Evolutionary conservation across 2,329 filamentous ascomycete genomes (phyloP), one percentile per base, ranked within the genome.

Genomic region (Pseudogymnoascus pannorum): DNA sequence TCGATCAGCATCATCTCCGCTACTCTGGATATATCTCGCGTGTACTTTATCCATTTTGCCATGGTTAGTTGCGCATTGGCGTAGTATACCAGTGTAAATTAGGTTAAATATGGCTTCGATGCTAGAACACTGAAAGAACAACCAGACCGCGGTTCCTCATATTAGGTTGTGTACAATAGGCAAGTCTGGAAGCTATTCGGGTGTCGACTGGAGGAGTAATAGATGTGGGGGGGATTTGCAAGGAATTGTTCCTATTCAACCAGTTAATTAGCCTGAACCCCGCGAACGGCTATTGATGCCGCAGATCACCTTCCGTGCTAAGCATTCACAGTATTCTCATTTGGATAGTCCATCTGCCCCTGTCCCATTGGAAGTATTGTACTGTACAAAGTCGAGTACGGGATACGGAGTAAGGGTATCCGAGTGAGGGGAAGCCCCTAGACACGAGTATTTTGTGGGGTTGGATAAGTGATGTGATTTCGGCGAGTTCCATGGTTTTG

Each of bases 1-100:
- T 16, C 24, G 48, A 31, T 54, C 8, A 18, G 24, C 24, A 9
- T 31, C 48, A 54, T 54, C 24, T 29, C 44, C 26, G n/a, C 48
- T 54, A 54, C 48, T 54, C 48, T 54, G 48, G 48, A 54, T 54
- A 54, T 54, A 54, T 54, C n/a, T 51, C 26, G n/a, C 48, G 16
- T 54, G 48, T 12, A 54, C 24, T 54, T 54, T 54, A 54, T 54
- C 48, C 48, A 31, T 54, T 54, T 54, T 54, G 48, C 48, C 48
- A 31, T n/a, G 8, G 48, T 7, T 54, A 54, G 48, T 12, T 54
- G 26, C 48, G 48, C 48, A 18, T 54, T 54, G 48, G 48, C 48
- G 48, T 54, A n/a, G 26, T 31, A 54, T 31, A 4, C 24, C 48
- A 54, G 24, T 18, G 26, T 54, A 54, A 31, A 54, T 54, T 54